Base-by-base conservation (phyloP, 1,284 basidiomycete genomes). In the Inonotus obliquus region DNA sequence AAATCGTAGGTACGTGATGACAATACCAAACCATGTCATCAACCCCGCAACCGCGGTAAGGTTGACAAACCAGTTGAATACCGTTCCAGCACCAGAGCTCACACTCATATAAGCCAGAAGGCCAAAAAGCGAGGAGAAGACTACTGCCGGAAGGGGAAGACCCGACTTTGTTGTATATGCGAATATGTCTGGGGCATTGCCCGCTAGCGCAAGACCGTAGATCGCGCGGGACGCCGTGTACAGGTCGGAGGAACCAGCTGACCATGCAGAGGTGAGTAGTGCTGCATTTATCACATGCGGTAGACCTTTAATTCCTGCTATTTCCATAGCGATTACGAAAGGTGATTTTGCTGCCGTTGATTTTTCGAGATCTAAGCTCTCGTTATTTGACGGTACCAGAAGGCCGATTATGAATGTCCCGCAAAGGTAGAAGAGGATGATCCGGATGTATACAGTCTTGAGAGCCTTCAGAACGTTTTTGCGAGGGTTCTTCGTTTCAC, bases 231-330 rank as follows among this genome's bases (percentile, higher is more conserved):
- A 92, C 59, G 86, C 86, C 2, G 86, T 88, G 74, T 92, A 96
- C 54, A 96, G 72, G 68, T 94, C 87, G 65, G 88, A 90, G 44
- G 86, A 89, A 2, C 89, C 91, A 3, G 94, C 92, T 5, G 91
- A 94, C 83, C 90, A 91, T 1, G 94, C 94, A 1, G 91, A 91
- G 25, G 87, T 90, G 60, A 96, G 75, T 27, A 96, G 80, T 70
- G 84, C 86, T 5, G 94, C 93, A 72, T 96, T 96, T 75, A 95
- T 92, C 66, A 94, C 83, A 55, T 82, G 83, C 2, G 91, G 91
- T 2, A 94, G 75, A 11, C 77, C 80, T 65, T 83, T 84, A 74
- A 94, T 94, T 37, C 90, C 87, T 1, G 91, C 87, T 45, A 77
- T 81, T 68, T 82, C 70, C 69, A 88, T 87, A 4, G 89, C 91